Evolutionary conservation across 78 protist genomes (phyloP).

Genomic region (Dictyostelium capitatum): DNA sequence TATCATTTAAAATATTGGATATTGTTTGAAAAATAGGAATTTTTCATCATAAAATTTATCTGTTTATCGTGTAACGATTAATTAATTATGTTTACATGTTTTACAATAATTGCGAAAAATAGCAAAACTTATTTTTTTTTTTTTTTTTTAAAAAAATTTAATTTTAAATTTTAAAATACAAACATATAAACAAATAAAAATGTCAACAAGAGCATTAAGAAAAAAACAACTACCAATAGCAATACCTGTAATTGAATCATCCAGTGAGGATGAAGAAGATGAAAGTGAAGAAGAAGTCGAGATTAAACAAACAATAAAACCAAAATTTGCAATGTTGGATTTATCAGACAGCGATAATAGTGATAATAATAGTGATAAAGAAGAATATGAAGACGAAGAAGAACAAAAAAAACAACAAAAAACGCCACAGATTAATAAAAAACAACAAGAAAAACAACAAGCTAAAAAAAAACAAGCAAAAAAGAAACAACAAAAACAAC

Average conservation of each 20-base stretch:
- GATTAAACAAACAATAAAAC: neutral
- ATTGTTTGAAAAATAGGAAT: too few species aligned
- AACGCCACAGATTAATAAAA: neutral
- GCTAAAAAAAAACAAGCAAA: constrained; percentile 18
- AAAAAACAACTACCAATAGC: constrained; percentile 14
- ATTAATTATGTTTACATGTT: too few species aligned
- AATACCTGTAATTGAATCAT: neutral
- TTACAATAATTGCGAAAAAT: too few species aligned
- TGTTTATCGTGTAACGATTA: too few species aligned
- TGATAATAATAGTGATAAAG: neutral
- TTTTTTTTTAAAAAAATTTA: too few species aligned
- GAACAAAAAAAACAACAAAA: neutral
- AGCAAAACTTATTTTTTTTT: too few species aligned
- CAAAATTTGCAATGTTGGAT: constrained; percentile 60
- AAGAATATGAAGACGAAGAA: constrained; percentile 35
- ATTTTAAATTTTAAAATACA: too few species aligned
- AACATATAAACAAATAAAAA: neutral
- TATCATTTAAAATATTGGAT: too few species aligned
- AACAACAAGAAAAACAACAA: neutral
- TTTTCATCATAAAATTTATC: too few species aligned
- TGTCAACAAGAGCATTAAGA: constrained; percentile 66
- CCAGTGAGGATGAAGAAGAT: neutral
- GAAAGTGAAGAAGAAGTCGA: neutral
- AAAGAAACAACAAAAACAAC: constrained; percentile 46
- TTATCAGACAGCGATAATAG: constrained; percentile 18